Percentiles rank a stretch among this genome's conserved stretches.
Evolutionary conservation across 108 stramenopile genomes (phyloP).

Genomic region (Pseudonitzschia pungens): DNA sequence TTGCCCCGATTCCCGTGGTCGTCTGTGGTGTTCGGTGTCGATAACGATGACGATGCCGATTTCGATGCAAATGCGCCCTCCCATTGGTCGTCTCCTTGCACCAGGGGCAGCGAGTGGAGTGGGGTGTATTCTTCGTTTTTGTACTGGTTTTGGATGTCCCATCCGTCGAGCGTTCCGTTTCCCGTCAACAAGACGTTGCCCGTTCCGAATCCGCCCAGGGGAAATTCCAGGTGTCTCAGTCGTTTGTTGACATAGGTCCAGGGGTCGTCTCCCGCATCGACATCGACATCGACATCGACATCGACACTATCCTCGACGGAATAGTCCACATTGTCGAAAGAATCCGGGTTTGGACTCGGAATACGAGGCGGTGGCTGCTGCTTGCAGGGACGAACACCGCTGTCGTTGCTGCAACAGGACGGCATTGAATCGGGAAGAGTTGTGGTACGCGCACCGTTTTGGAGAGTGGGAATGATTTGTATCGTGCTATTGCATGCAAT

Average conservation of each 20-base stretch:
- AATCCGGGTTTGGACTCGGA: no score
- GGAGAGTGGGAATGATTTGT: no score
- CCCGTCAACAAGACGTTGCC: conserved; percentile 18
- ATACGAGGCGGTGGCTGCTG: no score
- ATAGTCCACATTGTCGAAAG: no score
- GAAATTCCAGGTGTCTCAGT: conserved; percentile 11
- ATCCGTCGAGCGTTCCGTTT: conserved; percentile 17
- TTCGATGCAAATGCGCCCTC: no score
- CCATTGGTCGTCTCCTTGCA: background rate
- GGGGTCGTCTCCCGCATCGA: background rate
- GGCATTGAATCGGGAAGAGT: no score
- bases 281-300: background rate
- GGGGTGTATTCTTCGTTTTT: background rate
- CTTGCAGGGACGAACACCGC: no score
- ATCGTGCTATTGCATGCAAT: no score
- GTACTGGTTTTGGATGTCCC: conserved; percentile 18
- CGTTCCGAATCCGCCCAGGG: conserved; percentile 22
- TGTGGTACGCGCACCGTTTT: no score
- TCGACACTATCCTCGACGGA: background rate
- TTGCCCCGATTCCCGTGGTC: background rate
- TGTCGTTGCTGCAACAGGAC: no score
- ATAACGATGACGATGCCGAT: background rate
- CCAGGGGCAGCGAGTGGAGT: background rate
- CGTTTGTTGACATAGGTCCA: conserved; percentile 13
- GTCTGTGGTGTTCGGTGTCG: background rate